Base-by-base conservation (phyloP, 164 flowering plant species). In the Houttuynia cordata region DNA sequence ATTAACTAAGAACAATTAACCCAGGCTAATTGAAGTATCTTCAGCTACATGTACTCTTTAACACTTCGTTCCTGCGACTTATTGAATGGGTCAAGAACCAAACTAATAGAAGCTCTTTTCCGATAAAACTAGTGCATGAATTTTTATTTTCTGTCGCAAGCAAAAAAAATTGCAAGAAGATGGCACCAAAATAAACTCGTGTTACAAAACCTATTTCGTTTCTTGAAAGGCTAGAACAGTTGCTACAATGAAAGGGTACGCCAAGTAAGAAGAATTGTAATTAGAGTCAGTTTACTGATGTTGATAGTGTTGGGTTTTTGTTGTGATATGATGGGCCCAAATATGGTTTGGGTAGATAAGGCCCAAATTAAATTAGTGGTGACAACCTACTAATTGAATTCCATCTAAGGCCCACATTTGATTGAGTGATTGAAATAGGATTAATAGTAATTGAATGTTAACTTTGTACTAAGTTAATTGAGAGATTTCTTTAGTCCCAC, bases 261-360 rank as follows among this genome's bases (percentile, higher is more conserved):
- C 53, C 75, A 68, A 41, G 68, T 54, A 21, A 74, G 14, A 24
- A 74, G 5, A 42, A 80, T 57, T 10, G 67, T 67, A 9, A 71
- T n/a, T 41, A 77, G 65, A 45, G 73, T 24, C 21, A 58, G 71
- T 65, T 57, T 61, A 57, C 72, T 66, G 54, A 60, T 39, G 23
- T 4, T 56, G 14, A 64, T 40, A 21, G 61, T n/a, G n/a, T n/a
- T n/a, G n/a, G n/a, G n/a, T n/a, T n/a, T n/a, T n/a, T n/a, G n/a
- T n/a, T n/a, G n/a, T n/a, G n/a, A n/a, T n/a, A n/a, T n/a, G n/a
- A n/a, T n/a, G n/a, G n/a, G n/a, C n/a, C n/a, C n/a, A n/a, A n/a
- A n/a, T n/a, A n/a, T n/a, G n/a, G n/a, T n/a, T n/a, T n/a, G n/a
- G n/a, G n/a, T n/a, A n/a, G n/a, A n/a, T n/a, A n/a, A n/a, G n/a